A percentile compares a stretch with the other conserved stretches of the same genome.
Evolutionary conservation across 257 asterid genomes (phyloP).

Genomic region (Solanum arcanum): DNA sequence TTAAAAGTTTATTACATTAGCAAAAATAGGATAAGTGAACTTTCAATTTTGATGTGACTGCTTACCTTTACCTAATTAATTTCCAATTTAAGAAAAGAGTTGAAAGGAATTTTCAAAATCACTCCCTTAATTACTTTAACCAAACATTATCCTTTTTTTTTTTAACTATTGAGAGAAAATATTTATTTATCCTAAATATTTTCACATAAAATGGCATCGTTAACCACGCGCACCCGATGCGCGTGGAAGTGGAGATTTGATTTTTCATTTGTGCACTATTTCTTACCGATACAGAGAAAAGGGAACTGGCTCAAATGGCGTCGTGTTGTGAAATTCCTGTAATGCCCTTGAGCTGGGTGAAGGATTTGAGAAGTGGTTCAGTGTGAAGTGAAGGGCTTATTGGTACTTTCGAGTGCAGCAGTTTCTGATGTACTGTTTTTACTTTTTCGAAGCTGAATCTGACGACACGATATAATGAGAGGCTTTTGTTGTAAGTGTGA

Average conservation of each 20-base stretch:
- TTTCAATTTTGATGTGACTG: not conserved
- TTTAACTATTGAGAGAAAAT: not conserved
- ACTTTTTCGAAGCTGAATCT: constrained; percentile 1
- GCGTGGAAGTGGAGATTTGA: not conserved
- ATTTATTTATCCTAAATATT: not conserved
- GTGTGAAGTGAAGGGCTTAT: not conserved
- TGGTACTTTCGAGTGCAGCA: not conserved
- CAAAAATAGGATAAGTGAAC: not conserved
- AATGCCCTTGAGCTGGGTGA: not conserved
- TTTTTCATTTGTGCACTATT: not conserved
- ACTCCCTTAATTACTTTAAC: not conserved
- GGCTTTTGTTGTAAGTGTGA: not conserved
- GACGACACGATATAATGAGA: constrained; percentile 13
- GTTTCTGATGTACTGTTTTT: not conserved
- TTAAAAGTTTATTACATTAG: not conserved
- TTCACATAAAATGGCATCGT: not conserved
- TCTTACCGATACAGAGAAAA: not conserved
- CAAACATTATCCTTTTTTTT: not conserved
- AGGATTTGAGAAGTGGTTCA: not conserved
- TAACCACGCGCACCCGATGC: not conserved
- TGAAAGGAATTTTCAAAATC: not conserved
- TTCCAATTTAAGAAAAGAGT: not conserved
- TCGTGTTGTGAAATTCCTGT: not conserved
- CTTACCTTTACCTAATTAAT: not conserved
- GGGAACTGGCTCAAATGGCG: not conserved